Evolutionary conservation across 495 filamentous ascomycete species (phyloP).

Genomic region (Podospora conica): DNA sequence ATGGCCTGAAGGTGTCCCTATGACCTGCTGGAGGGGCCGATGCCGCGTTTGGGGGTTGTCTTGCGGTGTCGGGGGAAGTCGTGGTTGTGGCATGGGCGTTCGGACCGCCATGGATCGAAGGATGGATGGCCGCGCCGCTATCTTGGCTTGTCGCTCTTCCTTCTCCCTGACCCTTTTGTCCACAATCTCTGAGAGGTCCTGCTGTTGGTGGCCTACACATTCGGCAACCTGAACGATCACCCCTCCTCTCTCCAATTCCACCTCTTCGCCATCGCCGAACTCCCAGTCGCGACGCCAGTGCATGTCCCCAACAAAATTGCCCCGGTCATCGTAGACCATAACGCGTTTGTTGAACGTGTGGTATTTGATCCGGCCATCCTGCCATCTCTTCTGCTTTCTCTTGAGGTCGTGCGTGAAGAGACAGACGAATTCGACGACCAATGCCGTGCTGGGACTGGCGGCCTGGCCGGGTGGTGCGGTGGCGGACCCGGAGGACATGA

Average conservation of each 20-base stretch:
- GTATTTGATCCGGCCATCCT: slow-evolving; percentile 80
- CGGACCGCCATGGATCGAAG: slow-evolving; percentile 8
- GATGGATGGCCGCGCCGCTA: slow-evolving; percentile 24
- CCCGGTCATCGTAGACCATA: slow-evolving; percentile 80
- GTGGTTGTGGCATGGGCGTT: slow-evolving; percentile 4
- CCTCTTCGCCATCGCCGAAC: slow-evolving; percentile 70
- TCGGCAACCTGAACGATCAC: slow-evolving; percentile 76
- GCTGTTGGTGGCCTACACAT: slow-evolving; percentile 60
- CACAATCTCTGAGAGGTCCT: slow-evolving; percentile 67
- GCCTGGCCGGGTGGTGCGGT: background rate
- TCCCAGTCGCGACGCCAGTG: slow-evolving; percentile 67
- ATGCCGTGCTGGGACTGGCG: slow-evolving; percentile 38
- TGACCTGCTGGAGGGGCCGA: slow-evolving; percentile 39
- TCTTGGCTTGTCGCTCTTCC: slow-evolving; percentile 36
- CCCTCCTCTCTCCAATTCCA: slow-evolving; percentile 67
- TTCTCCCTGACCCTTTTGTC: slow-evolving; percentile 55
- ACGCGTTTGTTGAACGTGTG: slow-evolving; percentile 88
- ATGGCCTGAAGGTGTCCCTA: slow-evolving; percentile 45
- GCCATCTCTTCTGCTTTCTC: slow-evolving; percentile 86
- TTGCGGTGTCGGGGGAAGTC: background rate
- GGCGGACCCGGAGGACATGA: slow-evolving; percentile 14
- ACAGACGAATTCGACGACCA: slow-evolving; percentile 72
- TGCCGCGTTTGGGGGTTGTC: slow-evolving; percentile 34
- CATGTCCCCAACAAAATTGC: slow-evolving; percentile 77
- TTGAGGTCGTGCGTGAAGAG: slow-evolving; percentile 80